Evolutionary conservation across 306 rosid species (phyloP).

Genomic region (Inga oerstediana): DNA sequence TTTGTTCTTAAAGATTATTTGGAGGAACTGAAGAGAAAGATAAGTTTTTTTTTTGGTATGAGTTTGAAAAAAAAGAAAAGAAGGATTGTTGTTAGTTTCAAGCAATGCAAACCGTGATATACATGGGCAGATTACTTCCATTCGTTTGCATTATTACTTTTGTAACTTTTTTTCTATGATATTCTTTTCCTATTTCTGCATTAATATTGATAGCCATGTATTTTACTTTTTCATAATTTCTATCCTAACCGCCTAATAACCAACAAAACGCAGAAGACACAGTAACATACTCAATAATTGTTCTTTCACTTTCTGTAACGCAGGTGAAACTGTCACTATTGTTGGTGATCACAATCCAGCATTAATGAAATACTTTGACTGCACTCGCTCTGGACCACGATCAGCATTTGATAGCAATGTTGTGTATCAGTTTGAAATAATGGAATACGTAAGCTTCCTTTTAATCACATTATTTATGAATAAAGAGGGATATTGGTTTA

Average conservation of each 20-base stretch:
- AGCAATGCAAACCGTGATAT: not conserved
- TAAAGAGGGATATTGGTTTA: slow-evolving; percentile 9
- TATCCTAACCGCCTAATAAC: not conserved
- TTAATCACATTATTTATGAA: not conserved
- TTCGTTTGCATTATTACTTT: not conserved
- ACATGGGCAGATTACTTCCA: not conserved
- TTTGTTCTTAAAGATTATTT: not conserved
- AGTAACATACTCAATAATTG: not conserved
- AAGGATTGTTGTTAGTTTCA: not conserved
- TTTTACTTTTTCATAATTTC: not conserved
- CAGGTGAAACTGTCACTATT: slow-evolving; percentile 75
- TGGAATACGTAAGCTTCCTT: slow-evolving; percentile 87
- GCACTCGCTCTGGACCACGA: slow-evolving; percentile 57
- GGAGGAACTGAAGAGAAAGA: not conserved
- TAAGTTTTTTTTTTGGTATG: not conserved
- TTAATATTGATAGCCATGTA: not conserved
- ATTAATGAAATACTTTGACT: slow-evolving; percentile 73
- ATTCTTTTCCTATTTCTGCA: not conserved
- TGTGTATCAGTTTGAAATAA: slow-evolving; percentile 83
- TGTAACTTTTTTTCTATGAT: not conserved
- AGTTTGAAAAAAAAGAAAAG: not conserved
- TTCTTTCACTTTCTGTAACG: not conserved
- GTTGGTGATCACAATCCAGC: slow-evolving; percentile 74
- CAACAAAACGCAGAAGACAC: not conserved
- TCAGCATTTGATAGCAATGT: slow-evolving; percentile 58